phyloP scores from a whole-genome alignment of 768 basidiomycete species.

The Pleurotus platypus region DNA sequence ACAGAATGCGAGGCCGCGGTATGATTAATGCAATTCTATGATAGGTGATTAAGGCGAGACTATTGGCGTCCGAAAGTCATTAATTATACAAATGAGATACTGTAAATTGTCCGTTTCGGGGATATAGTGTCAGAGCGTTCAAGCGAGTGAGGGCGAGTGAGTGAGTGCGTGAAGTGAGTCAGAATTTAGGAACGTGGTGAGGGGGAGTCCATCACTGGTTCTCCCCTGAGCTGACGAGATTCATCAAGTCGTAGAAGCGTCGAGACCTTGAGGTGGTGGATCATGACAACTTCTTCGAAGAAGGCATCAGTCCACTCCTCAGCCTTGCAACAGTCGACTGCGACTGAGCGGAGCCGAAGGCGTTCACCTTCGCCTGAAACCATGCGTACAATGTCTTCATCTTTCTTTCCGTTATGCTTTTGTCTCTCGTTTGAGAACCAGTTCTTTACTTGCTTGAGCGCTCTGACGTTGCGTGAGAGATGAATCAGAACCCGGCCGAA shows the following conservation, averaged over 20 bases:
- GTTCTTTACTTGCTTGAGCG: constrained; percentile 60
- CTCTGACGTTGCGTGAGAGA: constrained; percentile 25
- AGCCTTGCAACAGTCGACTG: constrained; percentile 34
- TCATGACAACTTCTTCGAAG: constrained; percentile 60
- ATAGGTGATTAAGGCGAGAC: constrained; percentile 2
- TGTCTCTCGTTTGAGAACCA: constrained; percentile 69
- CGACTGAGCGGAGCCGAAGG: constrained; percentile 45
- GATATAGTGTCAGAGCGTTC: neutral
- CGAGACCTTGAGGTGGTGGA: constrained; percentile 43
- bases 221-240: constrained; percentile 4
- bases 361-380: constrained; percentile 32
- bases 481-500: constrained; percentile 2
- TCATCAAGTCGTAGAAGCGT: constrained; percentile 9
- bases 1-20: constrained; percentile 1
- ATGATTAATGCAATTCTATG: constrained; percentile 10
- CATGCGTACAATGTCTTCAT: constrained; percentile 30
- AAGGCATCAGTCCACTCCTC: constrained; percentile 59
- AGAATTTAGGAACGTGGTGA: constrained; percentile 2
- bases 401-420: constrained; percentile 28
- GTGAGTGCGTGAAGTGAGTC: neutral
- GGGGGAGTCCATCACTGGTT: neutral
- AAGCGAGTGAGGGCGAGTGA: neutral
- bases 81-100: neutral
- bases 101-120: neutral
- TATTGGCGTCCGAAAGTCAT: neutral